Percentiles rank a stretch among this genome's conserved stretches.
These are phyloP conservation scores for Sonneratia caseolaris DNA, from an alignment of 345 rosid genomes.

Conservation along the genomic window DNA sequence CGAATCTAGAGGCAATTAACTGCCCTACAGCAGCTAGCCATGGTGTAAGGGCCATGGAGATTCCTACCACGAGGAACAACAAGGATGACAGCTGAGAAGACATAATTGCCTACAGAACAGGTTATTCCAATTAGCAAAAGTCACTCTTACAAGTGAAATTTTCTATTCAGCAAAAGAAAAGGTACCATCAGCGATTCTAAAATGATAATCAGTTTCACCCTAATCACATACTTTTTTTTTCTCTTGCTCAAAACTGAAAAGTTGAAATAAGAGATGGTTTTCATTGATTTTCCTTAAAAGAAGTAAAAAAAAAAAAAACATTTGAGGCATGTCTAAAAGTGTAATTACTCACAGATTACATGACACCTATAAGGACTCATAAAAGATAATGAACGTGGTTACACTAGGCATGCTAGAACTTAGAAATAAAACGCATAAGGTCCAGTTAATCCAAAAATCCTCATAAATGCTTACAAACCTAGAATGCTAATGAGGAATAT, in stretches of 20 bases:
- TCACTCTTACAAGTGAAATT: neutral
- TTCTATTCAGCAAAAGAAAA: neutral
- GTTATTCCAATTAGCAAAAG: neutral
- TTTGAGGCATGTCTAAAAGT: too few species aligned
- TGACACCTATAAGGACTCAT: neutral
- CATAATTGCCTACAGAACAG: conserved; percentile 73
- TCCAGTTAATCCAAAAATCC: neutral
- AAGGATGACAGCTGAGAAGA: conserved; percentile 85
- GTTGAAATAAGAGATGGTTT: too few species aligned
- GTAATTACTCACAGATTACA: too few species aligned
- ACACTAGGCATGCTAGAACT: neutral
- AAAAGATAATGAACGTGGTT: neutral
- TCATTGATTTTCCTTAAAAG: neutral
- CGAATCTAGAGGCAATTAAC: conserved; percentile 90
- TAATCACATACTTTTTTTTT: neutral
- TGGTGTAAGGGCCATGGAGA: conserved; percentile 96
- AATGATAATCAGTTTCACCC: neutral
- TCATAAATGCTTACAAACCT: neutral
- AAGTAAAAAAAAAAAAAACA: neutral
- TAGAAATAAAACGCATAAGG: neutral
- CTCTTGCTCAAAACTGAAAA: too few species aligned
- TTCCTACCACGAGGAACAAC: conserved; percentile 90
- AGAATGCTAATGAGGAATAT: conserved; percentile 1
- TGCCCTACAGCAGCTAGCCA: conserved; percentile 99
- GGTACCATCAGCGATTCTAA: neutral